Percentiles rank a stretch among this genome's conserved stretches.
phyloP scores from a whole-genome alignment of 305 asterid species.

The Fraxinus greggii region DNA sequence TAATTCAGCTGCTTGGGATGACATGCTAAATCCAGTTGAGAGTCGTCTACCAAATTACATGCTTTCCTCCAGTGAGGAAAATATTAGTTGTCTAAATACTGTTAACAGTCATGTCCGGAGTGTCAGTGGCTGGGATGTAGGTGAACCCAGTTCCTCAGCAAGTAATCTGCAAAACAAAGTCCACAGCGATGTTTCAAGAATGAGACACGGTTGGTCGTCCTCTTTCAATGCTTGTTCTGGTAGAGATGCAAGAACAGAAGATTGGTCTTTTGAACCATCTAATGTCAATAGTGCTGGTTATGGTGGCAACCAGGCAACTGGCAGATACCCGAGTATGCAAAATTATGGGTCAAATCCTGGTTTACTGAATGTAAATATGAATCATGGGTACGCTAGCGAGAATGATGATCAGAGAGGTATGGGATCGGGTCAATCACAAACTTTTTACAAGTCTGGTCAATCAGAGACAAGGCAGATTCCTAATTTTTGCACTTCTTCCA shows the following conservation, averaged over 20 bases:
- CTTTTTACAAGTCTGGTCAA: conserved; percentile 34
- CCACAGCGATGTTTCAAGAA: conserved; percentile 29
- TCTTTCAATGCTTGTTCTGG: conserved; percentile 35
- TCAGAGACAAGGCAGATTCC: conserved; percentile 40
- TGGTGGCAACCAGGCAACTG: conserved; percentile 25
- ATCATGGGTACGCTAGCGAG: conserved; percentile 31
- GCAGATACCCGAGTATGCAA: conserved; percentile 13
- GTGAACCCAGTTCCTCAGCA: conserved; percentile 68
- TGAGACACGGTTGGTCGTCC: conserved; percentile 52
- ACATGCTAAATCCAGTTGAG: conserved; percentile 55
- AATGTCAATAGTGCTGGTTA: conserved; percentile 14
- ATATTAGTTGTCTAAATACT: conserved; percentile 25
- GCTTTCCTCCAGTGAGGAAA: conserved; percentile 41
- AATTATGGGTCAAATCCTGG: conserved; percentile 28
- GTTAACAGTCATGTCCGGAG: conserved; percentile 30
- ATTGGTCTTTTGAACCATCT: conserved; percentile 48
- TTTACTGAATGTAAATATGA: conserved; percentile 34
- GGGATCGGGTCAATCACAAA: conserved; percentile 32
- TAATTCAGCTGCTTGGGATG: conserved; percentile 47
- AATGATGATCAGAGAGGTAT: conserved; percentile 33
- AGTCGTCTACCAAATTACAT: conserved; percentile 42
- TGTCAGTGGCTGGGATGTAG: conserved; percentile 57
- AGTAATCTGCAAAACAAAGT: conserved; percentile 36
- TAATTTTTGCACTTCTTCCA: conserved; percentile 37
- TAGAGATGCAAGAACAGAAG: conserved; percentile 40